Conservation (phyloP, 805 yeast genomes). For the Pichia sporocuriosa region DNA sequence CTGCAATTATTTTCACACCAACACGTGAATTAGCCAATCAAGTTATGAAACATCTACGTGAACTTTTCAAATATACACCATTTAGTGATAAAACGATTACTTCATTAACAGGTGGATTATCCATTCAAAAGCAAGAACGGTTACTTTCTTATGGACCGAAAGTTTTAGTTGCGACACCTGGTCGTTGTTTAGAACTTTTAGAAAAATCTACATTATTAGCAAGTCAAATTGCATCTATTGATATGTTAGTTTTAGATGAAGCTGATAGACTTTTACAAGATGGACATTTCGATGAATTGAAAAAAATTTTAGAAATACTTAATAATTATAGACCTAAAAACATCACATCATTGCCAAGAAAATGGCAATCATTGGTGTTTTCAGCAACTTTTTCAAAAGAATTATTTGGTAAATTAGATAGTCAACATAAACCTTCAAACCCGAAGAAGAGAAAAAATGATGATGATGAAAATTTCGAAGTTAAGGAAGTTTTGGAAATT, state of each 20-base stretch:
- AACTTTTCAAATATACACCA: constrained; percentile 46
- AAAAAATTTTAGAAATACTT: constrained; percentile 65
- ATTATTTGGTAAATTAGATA: constrained; percentile 67
- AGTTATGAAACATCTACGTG: constrained; percentile 72
- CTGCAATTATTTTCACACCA: constrained; percentile 84
- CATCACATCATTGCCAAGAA: constrained; percentile 14
- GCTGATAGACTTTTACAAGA: constrained; percentile 94
- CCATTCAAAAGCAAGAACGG: constrained; percentile 90
- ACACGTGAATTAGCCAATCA: constrained; percentile 96
- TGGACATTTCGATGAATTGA: constrained; percentile 93
- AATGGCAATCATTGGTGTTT: constrained; percentile 82
- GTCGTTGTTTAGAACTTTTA: constrained; percentile 77
- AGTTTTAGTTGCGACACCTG: constrained; percentile 90
- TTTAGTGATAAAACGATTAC: constrained; percentile 46
- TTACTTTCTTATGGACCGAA: constrained; percentile 66
- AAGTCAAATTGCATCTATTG: constrained; percentile 38
- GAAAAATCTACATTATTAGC: constrained; percentile 50
- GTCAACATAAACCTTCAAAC: constrained; percentile 29
- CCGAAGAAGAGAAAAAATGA: constrained; percentile 22
- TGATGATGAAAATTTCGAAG: constrained; percentile 32
- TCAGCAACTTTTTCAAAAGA: constrained; percentile 89
- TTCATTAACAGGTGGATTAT: constrained; percentile 88
- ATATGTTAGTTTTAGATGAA: constrained; percentile 73
- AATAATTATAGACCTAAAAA: constrained; percentile 41
- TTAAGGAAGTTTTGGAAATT: constrained; percentile 52